Evolutionary conservation across 495 filamentous ascomycete species (phyloP).

Genomic region (Astrothelium macrocarpum): DNA sequence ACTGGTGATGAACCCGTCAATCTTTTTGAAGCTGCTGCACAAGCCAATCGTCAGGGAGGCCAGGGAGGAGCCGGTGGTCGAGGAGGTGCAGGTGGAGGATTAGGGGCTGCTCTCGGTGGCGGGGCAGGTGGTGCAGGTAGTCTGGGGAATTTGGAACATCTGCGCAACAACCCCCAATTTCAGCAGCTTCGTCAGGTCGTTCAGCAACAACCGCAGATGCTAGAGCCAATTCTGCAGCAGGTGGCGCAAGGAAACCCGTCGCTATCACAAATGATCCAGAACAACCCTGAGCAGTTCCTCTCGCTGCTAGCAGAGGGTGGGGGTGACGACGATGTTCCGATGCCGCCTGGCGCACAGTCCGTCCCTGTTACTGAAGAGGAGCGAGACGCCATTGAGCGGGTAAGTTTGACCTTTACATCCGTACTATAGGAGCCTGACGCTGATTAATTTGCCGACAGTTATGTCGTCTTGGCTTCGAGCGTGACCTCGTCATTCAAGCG

Average conservation of each 20-base stretch:
- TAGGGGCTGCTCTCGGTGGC: slow-evolving; percentile 13
- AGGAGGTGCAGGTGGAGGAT: slow-evolving; percentile 34
- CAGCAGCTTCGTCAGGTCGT: slow-evolving; percentile 95
- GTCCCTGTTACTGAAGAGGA: slow-evolving; percentile 93
- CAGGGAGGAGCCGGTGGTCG: slow-evolving; percentile 44
- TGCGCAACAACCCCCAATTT: slow-evolving; percentile 94
- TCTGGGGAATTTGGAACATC: slow-evolving; percentile 73
- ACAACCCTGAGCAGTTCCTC: slow-evolving; percentile 87
- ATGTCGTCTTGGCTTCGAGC: slow-evolving; percentile 81
- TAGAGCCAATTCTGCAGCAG: slow-evolving; percentile 93
- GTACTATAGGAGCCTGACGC: slow-evolving; percentile 16
- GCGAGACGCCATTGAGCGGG: slow-evolving; percentile 89
- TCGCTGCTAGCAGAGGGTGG: slow-evolving; percentile 74
- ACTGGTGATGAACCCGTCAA: slow-evolving; percentile 69
- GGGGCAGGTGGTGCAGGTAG: slow-evolving; percentile 35
- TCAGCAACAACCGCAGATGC: slow-evolving; percentile 94
- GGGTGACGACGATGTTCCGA: slow-evolving; percentile 53
- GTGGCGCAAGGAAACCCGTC: slow-evolving; percentile 93
- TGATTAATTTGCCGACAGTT: slow-evolving; percentile 47
- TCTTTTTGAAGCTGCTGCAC: slow-evolving; percentile 87
- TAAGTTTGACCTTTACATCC: slow-evolving; percentile 40
- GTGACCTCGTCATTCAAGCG: slow-evolving; percentile 90
- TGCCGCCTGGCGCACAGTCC: slow-evolving; percentile 81
- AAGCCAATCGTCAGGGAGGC: slow-evolving; percentile 49
- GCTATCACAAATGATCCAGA: slow-evolving; percentile 78